Evolutionary conservation across 495 filamentous ascomycete species (phyloP).

Genomic region (Annulohypoxylon nitens): DNA sequence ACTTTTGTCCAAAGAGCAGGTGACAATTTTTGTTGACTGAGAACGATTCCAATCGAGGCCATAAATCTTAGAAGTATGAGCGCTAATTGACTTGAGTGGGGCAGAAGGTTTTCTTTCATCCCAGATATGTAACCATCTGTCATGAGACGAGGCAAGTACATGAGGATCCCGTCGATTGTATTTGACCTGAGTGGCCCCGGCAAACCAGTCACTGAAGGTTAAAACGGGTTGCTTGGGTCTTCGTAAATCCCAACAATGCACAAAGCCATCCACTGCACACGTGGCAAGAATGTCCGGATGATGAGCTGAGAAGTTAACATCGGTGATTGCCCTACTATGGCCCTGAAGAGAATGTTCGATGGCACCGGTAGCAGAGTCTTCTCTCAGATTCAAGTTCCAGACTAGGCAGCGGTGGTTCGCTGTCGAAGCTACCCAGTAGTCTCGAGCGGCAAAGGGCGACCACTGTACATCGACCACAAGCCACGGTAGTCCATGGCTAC

Average conservation of each 20-base stretch:
- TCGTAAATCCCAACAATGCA: slow-evolving; percentile 93
- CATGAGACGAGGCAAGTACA: slow-evolving; percentile 90
- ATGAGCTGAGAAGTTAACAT: slow-evolving; percentile 96
- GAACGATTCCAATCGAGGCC: slow-evolving; percentile 95
- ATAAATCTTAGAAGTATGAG: slow-evolving; percentile 96
- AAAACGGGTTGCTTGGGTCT: slow-evolving; percentile 78
- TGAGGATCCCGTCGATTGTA: slow-evolving; percentile 90
- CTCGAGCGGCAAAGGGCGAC: slow-evolving; percentile 90
- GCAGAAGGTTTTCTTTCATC: slow-evolving; percentile 84
- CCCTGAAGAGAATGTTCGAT: slow-evolving; percentile 92
- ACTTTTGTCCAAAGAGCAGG: slow-evolving; percentile 90
- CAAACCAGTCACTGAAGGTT: slow-evolving; percentile 93
- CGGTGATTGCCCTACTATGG: slow-evolving; percentile 91
- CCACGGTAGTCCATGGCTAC: slow-evolving; percentile 87
- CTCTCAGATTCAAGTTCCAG: slow-evolving; percentile 87
- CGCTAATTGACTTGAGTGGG: slow-evolving; percentile 84
- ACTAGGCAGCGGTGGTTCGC: slow-evolving; percentile 95
- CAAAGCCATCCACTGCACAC: slow-evolving; percentile 92
- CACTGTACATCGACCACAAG: slow-evolving; percentile 98
- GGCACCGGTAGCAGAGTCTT: slow-evolving; percentile 74
- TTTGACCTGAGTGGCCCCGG: slow-evolving; percentile 95
- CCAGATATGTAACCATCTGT: slow-evolving; percentile 89
- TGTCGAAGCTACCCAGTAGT: slow-evolving; percentile 94
- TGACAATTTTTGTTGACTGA: slow-evolving; percentile 75
- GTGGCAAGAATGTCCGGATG: slow-evolving; percentile 91